These are phyloP conservation scores for Mycena indigotica DNA, from an alignment of 768 basidiomycete species.

Conservation along the genomic window DNA sequence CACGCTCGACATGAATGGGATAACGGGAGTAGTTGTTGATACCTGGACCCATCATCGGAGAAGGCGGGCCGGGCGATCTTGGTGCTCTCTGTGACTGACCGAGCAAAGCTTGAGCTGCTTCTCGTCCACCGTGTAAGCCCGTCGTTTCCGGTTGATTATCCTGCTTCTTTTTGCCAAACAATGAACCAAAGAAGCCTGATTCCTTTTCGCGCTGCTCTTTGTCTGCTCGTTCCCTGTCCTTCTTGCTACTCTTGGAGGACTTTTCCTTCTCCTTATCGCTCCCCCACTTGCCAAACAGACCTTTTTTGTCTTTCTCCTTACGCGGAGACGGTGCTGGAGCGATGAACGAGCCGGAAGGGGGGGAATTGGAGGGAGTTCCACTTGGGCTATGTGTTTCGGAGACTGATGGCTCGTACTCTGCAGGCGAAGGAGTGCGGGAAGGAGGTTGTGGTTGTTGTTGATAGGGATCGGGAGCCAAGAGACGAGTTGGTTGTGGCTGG, in stretches of 20 bases:
- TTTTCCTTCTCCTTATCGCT: conserved; percentile 51
- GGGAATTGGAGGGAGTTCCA: conserved; percentile 32
- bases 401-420: conserved; percentile 34
- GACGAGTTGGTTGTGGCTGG: conserved; percentile 68
- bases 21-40: conserved; percentile 72
- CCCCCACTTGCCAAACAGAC: conserved; percentile 56
- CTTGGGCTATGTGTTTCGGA: conserved; percentile 23
- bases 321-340: conserved; percentile 41
- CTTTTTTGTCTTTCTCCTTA: conserved; percentile 75
- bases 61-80: conserved; percentile 56
- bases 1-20: conserved; percentile 97
- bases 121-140: conserved; percentile 62
- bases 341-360: conserved; percentile 34
- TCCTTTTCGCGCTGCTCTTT: conserved; percentile 60
- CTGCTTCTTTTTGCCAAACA: conserved; percentile 91
- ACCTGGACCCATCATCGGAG: conserved; percentile 19
- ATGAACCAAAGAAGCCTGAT: conserved; percentile 87
- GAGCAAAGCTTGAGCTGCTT: conserved; percentile 84
- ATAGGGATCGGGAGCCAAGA: conserved; percentile 43
- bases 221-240: conserved; percentile 48
- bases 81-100: conserved; percentile 70
- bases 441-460: conserved; percentile 37
- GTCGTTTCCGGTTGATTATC: conserved; percentile 48
- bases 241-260: conserved; percentile 40
- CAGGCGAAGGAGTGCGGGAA: conserved; percentile 65